Evolutionary conservation across 495 filamentous ascomycete species (phyloP).

Genomic region (Aspergillus conjunctus): DNA sequence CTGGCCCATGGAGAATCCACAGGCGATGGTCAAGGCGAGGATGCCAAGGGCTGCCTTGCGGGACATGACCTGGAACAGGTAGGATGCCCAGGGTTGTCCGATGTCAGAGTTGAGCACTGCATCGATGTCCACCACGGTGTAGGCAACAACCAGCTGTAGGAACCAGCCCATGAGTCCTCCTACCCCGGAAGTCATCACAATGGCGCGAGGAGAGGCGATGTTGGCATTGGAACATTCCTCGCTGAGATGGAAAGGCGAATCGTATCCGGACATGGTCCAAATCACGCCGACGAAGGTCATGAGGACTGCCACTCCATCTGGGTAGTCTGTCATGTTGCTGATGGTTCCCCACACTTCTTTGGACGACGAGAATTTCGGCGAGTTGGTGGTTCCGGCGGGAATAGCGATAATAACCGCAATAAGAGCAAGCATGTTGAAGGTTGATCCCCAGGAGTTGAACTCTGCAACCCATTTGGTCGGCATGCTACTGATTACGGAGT

Average conservation of each 20-base stretch:
- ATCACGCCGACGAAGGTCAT: slow-evolving; percentile 75
- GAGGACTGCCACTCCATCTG: slow-evolving; percentile 68
- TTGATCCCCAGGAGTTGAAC: slow-evolving; percentile 76
- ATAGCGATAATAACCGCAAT: slow-evolving; percentile 70
- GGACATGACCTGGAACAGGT: slow-evolving; percentile 70
- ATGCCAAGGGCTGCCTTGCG: slow-evolving; percentile 66
- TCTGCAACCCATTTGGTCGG: slow-evolving; percentile 73
- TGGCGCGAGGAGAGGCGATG: slow-evolving; percentile 74
- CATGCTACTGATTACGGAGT: slow-evolving; percentile 71
- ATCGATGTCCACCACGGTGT: slow-evolving; percentile 71
- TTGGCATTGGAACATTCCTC: slow-evolving; percentile 81
- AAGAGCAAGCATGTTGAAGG: slow-evolving; percentile 72
- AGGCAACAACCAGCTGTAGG: slow-evolving; percentile 77
- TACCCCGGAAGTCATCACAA: slow-evolving; percentile 67
- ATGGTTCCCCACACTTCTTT: slow-evolving; percentile 71
- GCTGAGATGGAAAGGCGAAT: slow-evolving; percentile 73
- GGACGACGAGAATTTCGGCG: slow-evolving; percentile 63
- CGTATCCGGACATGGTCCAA: slow-evolving; percentile 71
- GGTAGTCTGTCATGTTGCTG: slow-evolving; percentile 69
- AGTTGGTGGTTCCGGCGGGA: slow-evolving; percentile 59
- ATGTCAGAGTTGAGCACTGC: slow-evolving; percentile 62
- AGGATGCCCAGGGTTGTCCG: slow-evolving; percentile 77
- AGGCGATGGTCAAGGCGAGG: slow-evolving; percentile 70
- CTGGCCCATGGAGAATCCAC: slow-evolving; percentile 80
- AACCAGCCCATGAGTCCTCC: slow-evolving; percentile 76